Base-by-base conservation (phyloP, 345 rosid species). In the Barbarea vulgaris region DNA sequence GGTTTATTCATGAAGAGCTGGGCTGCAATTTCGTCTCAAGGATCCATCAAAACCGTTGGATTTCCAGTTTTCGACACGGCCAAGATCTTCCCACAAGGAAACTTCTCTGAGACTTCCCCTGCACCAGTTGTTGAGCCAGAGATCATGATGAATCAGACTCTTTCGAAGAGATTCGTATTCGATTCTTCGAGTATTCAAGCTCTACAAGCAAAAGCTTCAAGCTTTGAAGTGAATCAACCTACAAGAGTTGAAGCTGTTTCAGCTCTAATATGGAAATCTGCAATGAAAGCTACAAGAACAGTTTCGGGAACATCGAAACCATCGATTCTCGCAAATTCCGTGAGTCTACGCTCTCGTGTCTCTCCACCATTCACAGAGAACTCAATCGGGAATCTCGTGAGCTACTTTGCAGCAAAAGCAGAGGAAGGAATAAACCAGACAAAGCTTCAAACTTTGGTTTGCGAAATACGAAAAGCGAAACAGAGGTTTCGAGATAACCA, bases 221-320 rank as follows among this genome's bases (percentile, higher is more conserved):
- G 80, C 62, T 57, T 70, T 17, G 64, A 47, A 12, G 83, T 84
- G 64, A 65, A 25, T 18, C 78, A 80, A 21, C 89, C 88, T 0
- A 80, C 89, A 12, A 67, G 87, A 41, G 79, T 84, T 1, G 90
- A 87, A 62, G 84, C 75, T 15, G 84, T 87, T 7, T 77, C 86
- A 12, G 87, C 89, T 47, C 77, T 86, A 24, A 76, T 87, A 19
- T 80, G 85, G 81, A 80, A 76, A 73, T 44, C 69, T 36, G 79
- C 71, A 21, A 79, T 80, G 77, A 33, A 73, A 27, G 78, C 72
- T 6, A 68, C 68, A 9, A 79, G 81, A 72, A 50, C 66, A 9
- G 81, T 50, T 27, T 63, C 72, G 0, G 58, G 71, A 39, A 39
- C 17, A 46, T 62, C 47, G 9, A 84, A 69, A 54, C 84, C 83